These are phyloP conservation scores for Kregervanrija delftensis DNA, from an alignment of 805 yeast genomes.

Conservation along the genomic window DNA sequence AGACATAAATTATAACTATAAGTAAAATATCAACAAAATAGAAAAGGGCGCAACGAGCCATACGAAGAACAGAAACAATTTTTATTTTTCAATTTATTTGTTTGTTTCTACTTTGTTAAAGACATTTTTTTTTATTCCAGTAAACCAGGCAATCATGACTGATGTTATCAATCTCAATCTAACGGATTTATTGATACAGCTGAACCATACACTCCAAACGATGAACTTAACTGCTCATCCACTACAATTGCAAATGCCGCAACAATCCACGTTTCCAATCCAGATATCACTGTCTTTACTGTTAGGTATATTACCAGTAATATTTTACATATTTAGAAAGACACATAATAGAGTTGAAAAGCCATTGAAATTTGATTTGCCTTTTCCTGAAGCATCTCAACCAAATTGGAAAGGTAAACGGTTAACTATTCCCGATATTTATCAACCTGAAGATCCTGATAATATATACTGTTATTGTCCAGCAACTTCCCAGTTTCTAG, in stretches of 20 bases:
- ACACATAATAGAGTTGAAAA: slow-evolving; percentile 22
- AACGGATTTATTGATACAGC: slow-evolving; percentile 15
- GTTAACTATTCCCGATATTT: slow-evolving; percentile 54
- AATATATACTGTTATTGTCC: slow-evolving; percentile 87
- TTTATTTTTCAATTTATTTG: too few species aligned
- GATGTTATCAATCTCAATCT: slow-evolving; percentile 10
- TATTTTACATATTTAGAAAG: slow-evolving; percentile 17
- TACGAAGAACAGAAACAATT: too few species aligned
- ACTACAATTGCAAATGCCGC: slow-evolving; percentile 4
- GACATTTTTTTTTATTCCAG: neutral
- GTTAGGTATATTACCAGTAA: slow-evolving; percentile 18
- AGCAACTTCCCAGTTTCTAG: slow-evolving; percentile 88
- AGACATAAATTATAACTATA: neutral
- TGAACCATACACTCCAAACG: slow-evolving; percentile 18
- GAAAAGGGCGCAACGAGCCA: too few species aligned
- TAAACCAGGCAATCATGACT: slow-evolving; percentile 5
- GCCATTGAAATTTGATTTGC: slow-evolving; percentile 42
- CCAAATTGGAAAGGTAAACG: slow-evolving; percentile 92
- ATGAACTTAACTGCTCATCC: slow-evolving; percentile 12
- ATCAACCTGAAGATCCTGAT: slow-evolving; percentile 54
- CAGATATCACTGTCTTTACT: slow-evolving; percentile 25
- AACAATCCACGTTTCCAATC: slow-evolving; percentile 17
- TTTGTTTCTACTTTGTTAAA: too few species aligned
- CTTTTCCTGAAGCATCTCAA: slow-evolving; percentile 69
- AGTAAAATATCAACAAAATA: neutral